These are phyloP conservation scores for Colletotrichum tropicicola DNA, from an alignment of 2,329 filamentous ascomycete genomes.

Conservation along the genomic window DNA sequence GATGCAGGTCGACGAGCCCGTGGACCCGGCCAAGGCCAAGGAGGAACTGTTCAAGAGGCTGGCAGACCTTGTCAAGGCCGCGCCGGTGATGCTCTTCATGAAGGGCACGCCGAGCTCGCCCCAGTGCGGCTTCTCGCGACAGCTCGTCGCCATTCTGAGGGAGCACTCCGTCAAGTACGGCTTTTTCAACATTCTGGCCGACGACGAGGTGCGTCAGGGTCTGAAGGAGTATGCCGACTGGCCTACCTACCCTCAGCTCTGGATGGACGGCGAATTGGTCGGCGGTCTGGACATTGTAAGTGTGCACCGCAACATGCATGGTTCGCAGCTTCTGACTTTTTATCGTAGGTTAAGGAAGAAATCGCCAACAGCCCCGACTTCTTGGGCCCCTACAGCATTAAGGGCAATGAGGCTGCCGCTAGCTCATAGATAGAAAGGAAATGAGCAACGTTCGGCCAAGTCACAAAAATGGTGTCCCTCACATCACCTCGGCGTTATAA, in stretches of 20 bases:
- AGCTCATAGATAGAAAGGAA: constrained; percentile 32
- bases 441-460: neutral
- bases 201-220: constrained; percentile 96
- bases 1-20: constrained; percentile 40
- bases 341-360: constrained; percentile 92
- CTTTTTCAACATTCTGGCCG: constrained; percentile 98
- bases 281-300: constrained; percentile 96
- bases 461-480: neutral
- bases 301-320: constrained; percentile 32
- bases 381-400: constrained; percentile 76
- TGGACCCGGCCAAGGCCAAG: constrained; percentile 65
- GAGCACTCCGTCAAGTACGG: constrained; percentile 95
- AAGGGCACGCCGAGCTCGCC: constrained; percentile 91
- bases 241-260: constrained; percentile 97
- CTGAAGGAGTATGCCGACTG: constrained; percentile 98
- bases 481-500: neutral
- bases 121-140: constrained; percentile 92
- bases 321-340: too few relatives aligned
- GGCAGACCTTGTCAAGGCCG: constrained; percentile 88
- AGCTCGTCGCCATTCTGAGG: constrained; percentile 85
- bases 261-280: constrained; percentile 88
- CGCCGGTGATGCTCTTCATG: constrained; percentile 99
- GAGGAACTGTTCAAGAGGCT: constrained; percentile 87
- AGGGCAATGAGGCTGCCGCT: constrained; percentile 49
- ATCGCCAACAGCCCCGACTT: constrained; percentile 85